A percentile compares a stretch with the other conserved stretches of the same genome.
phyloP scores from a whole-genome alignment of 2,329 filamentous ascomycete species.

The Alternaria consortialis region DNA sequence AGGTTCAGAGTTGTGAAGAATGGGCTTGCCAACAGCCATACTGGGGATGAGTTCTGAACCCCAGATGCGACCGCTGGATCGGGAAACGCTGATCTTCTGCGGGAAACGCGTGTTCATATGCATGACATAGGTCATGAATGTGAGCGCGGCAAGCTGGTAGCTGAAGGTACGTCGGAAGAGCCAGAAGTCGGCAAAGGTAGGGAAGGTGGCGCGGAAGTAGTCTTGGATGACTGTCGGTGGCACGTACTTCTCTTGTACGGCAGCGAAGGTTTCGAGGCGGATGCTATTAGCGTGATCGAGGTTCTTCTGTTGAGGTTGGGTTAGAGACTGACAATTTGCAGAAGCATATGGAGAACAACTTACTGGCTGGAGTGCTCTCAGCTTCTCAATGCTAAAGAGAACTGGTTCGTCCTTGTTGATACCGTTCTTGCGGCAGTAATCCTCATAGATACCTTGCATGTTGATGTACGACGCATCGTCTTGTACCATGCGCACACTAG shows the following conservation, averaged over 20 bases:
- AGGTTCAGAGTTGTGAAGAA: conserved; percentile 93
- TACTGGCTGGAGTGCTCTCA: conserved; percentile 69
- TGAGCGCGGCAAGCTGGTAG: conserved; percentile 92
- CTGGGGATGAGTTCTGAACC: conserved; percentile 91
- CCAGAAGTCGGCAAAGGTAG: conserved; percentile 94
- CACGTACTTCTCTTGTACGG: conserved; percentile 94
- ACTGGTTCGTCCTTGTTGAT: conserved; percentile 96
- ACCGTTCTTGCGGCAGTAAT: conserved; percentile 86
- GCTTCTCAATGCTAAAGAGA: conserved; percentile 93
- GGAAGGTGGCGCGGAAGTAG: conserved; percentile 89
- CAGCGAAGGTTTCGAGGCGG: conserved; percentile 88
- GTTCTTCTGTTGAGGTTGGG: conserved; percentile 63
- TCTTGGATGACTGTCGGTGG: conserved; percentile 82
- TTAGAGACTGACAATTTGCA: conserved; percentile 6
- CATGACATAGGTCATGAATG: conserved; percentile 98
- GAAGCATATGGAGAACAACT: conserved; percentile 14
- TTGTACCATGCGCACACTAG: conserved; percentile 93
- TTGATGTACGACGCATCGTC: conserved; percentile 95
- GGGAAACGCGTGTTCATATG: conserved; percentile 97
- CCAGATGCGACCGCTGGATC: conserved; percentile 89
- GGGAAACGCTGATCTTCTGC: conserved; percentile 92
- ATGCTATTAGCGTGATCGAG: conserved; percentile 75
- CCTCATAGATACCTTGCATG: conserved; percentile 93
- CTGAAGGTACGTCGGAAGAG: conserved; percentile 97
- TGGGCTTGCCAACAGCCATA: conserved; percentile 83